Evolutionary conservation across 441 rosid genomes (phyloP), one percentile per base, ranked within the genome.

Genomic region (Populus hybrid): DNA sequence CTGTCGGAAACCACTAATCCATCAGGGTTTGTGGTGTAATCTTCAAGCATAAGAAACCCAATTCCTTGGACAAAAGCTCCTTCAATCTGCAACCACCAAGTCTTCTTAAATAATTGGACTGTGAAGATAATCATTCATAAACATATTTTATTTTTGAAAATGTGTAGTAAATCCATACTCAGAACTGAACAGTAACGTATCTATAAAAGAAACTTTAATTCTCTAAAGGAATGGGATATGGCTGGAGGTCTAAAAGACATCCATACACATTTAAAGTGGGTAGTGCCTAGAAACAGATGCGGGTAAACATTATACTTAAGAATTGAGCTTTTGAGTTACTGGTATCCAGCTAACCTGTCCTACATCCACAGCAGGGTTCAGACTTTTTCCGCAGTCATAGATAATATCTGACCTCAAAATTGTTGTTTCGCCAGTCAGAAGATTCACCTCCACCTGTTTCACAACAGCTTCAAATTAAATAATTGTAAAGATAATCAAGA

Each of bases 61-160:
- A 95, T 81, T 77, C 98, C 99, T 85, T 96, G 99, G 42, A 94
- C 96, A 82, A 91, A 96, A 64, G 98, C 95, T 82, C 99, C 99
- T 90, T 95, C 99, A 68, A 95, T 94, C 99, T 95, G 87, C 78
- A 79, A 74, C 6, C 66, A 21, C 28, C 28, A 40, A 64, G 38
- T 18, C 26, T 14, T n/a, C 18, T 53, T 16, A 53, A 53, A 53
- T 5, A 16, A 53, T 16, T 14, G 20, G 61, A 53, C 2, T 16
- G 0, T 53, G 61, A 53, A 53, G 21, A 53, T 53, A 16, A 6
- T 4, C 61, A 16, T 53, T 45, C 56, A 4, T 45, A 45, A 45
- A 45, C 61, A 53, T 6, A 5, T 14, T 5, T 14, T 53, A 2
- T 53, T 16, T 53, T 53, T 53, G 7, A 53, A 50, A 53, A 14